These are phyloP conservation scores for Scheffersomyces parashehatae DNA, from an alignment of 1,139 yeast species.

Conservation along the genomic window DNA sequence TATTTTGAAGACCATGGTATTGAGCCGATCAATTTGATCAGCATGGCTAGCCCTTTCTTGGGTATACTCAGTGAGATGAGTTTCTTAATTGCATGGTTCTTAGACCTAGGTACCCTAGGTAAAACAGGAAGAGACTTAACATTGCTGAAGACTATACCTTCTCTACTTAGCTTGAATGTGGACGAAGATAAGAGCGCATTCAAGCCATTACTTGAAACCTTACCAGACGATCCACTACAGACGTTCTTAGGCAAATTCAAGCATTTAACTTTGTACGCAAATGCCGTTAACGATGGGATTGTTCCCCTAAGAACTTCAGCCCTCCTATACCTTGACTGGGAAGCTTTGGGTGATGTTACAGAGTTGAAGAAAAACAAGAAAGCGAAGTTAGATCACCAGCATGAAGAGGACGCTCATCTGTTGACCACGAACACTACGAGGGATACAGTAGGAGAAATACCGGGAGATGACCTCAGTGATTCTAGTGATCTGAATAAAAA, in stretches of 20 bases:
- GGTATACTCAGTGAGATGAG: constrained; percentile 28
- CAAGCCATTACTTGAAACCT: constrained; percentile 21
- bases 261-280: constrained; percentile 25
- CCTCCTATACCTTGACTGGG: constrained; percentile 25
- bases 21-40: constrained; percentile 21
- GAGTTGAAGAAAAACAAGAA: constrained; percentile 19
- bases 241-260: constrained; percentile 16
- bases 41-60: constrained; percentile 26
- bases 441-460: constrained; percentile 11
- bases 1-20: constrained; percentile 16
- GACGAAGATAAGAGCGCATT: constrained; percentile 8
- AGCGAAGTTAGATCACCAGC: background rate
- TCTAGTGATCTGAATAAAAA: background rate
- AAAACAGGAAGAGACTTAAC: constrained; percentile 29
- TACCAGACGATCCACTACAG: constrained; percentile 27
- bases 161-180: constrained; percentile 8
- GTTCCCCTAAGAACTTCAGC: constrained; percentile 28
- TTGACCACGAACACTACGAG: background rate
- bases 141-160: constrained; percentile 20
- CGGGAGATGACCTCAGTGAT: constrained; percentile 1
- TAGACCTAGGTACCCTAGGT: constrained; percentile 27
- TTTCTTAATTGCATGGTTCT: constrained; percentile 22
- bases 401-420: background rate
- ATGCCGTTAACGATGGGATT: constrained; percentile 28
- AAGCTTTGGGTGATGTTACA: constrained; percentile 33